Evolutionary conservation across 2,329 filamentous ascomycete genomes (phyloP).

Genomic region (Epichloe gansuensis): DNA sequence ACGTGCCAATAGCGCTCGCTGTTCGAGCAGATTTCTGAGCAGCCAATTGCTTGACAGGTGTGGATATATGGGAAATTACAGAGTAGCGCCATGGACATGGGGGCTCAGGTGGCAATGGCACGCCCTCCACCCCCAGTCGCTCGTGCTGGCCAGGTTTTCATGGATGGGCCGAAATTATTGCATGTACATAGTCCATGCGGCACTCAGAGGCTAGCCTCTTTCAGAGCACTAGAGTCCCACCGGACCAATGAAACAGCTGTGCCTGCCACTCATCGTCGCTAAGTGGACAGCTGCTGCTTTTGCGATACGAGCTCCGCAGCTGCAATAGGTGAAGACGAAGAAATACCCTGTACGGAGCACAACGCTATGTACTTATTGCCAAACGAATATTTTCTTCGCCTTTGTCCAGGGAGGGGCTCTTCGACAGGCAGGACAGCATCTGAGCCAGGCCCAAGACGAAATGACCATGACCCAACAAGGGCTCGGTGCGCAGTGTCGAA

Average conservation of each 20-base stretch:
- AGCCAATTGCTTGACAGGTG: slow-evolving; percentile 5
- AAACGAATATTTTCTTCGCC: no score
- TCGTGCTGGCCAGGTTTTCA: not conserved
- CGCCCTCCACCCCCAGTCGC: no score
- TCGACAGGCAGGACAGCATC: no score
- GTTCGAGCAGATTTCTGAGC: not conserved
- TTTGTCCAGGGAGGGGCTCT: no score
- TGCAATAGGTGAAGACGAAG: not conserved
- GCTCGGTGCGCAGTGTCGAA: no score
- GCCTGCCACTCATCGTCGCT: not conserved
- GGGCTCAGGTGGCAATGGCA: not conserved
- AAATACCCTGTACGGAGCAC: not conserved
- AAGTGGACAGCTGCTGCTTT: not conserved
- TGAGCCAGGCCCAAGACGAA: no score
- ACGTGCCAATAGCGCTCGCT: no score
- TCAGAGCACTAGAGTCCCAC: not conserved
- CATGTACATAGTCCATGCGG: not conserved
- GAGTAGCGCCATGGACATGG: slow-evolving; percentile 5
- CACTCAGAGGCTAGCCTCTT: not conserved
- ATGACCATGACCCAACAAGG: no score
- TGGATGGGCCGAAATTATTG: not conserved
- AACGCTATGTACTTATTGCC: no score
- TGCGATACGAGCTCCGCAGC: not conserved
- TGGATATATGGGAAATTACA: slow-evolving; percentile 11
- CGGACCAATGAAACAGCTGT: not conserved